Evolutionary conservation across 1,284 basidiomycete genomes (phyloP).

Genomic region (Marasmius sp.): DNA sequence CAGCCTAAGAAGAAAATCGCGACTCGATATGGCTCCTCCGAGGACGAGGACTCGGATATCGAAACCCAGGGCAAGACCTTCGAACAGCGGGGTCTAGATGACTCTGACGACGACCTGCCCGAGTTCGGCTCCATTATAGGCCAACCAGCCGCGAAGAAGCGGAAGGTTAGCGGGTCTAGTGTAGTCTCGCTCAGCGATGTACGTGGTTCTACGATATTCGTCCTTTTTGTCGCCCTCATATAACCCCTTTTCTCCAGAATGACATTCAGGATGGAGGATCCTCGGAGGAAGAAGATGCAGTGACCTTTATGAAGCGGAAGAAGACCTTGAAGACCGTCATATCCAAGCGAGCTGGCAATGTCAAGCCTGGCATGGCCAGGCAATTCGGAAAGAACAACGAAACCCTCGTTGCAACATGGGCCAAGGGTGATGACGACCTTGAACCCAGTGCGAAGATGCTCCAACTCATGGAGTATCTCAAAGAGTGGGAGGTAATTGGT

Average conservation of each 20-base stretch:
- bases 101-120: constrained; percentile 52
- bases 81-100: constrained; percentile 27
- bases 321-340: constrained; percentile 23
- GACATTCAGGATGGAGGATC: constrained; percentile 16
- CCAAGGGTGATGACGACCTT: constrained; percentile 53
- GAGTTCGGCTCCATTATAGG: constrained; percentile 36
- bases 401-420: constrained; percentile 49
- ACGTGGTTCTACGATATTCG: background rate
- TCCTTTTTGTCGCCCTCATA: background rate
- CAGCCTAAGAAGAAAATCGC: constrained; percentile 13
- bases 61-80: constrained; percentile 21
- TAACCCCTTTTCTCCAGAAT: constrained; percentile 13
- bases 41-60: constrained; percentile 19
- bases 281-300: constrained; percentile 16
- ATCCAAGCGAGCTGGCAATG: constrained; percentile 18
- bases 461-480: constrained; percentile 50
- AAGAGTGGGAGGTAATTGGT: constrained; percentile 58
- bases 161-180: constrained; percentile 19
- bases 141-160: constrained; percentile 21
- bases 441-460: constrained; percentile 72
- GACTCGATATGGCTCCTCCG: constrained; percentile 14
- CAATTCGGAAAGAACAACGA: constrained; percentile 16
- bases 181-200: constrained; percentile 16
- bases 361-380: background rate
- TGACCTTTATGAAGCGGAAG: constrained; percentile 2